These are phyloP conservation scores for Suillus luteus DNA, from an alignment of 768 basidiomycete species.

Conservation along the genomic window DNA sequence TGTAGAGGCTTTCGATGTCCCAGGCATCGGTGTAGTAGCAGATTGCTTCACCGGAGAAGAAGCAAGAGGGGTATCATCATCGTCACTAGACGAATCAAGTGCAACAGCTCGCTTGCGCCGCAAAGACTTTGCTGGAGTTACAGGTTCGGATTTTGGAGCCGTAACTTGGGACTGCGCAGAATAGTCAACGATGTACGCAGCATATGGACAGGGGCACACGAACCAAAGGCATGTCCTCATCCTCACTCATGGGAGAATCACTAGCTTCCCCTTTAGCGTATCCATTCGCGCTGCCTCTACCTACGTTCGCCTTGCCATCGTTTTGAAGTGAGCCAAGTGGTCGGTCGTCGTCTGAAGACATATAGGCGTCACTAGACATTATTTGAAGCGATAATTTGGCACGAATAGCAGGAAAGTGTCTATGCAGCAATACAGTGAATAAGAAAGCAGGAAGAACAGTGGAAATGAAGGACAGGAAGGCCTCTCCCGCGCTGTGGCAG, in stretches of 20 bases:
- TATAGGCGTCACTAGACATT: constrained; percentile 51
- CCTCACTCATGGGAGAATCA: constrained; percentile 62
- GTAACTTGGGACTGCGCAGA: constrained; percentile 55
- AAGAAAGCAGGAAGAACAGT: constrained; percentile 29
- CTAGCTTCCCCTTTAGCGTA: constrained; percentile 40
- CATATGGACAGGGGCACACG: constrained; percentile 26
- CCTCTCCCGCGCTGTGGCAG: constrained; percentile 24
- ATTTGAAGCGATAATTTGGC: constrained; percentile 10
- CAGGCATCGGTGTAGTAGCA: constrained; percentile 42
- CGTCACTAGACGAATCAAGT: constrained; percentile 60
- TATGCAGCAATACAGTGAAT: constrained; percentile 28
- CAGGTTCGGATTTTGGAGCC: constrained; percentile 39
- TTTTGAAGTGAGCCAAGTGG: constrained; percentile 45
- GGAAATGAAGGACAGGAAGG: constrained; percentile 30
- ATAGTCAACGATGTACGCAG: constrained; percentile 24
- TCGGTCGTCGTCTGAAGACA: constrained; percentile 62
- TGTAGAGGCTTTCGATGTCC: constrained; percentile 40
- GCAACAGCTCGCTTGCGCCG: constrained; percentile 57
- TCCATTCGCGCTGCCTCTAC: constrained; percentile 45
- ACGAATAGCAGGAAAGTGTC: constrained; percentile 19
- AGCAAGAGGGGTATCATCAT: constrained; percentile 64
- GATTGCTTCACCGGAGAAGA: constrained; percentile 68
- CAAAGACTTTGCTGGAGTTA: constrained; percentile 29
- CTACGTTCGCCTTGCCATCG: constrained; percentile 44
- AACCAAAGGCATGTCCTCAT: constrained; percentile 74